These are phyloP conservation scores for Oidiodendron maius DNA, from an alignment of 495 filamentous ascomycete genomes.

Conservation along the genomic window DNA sequence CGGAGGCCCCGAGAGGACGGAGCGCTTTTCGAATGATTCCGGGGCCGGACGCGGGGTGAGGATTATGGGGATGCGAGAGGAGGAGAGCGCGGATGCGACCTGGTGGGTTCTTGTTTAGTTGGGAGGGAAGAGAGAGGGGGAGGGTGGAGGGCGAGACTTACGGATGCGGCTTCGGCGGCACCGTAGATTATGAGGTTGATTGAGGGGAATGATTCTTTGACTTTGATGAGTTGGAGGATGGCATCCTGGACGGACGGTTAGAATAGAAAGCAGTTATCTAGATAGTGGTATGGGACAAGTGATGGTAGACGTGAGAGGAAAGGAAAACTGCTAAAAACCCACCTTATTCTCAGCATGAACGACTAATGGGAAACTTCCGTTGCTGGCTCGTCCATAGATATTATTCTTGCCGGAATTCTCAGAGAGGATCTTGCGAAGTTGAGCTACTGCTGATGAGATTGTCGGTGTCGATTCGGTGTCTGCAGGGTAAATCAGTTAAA, in stretches of 20 bases:
- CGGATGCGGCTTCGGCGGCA: conserved; percentile 27
- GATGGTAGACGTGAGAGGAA: too few species aligned
- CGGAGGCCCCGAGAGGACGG: conserved; percentile 29
- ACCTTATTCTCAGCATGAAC: conserved; percentile 29
- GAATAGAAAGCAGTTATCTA: background rate
- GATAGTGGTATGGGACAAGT: too few species aligned
- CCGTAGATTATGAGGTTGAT: conserved; percentile 29
- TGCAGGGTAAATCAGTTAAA: background rate
- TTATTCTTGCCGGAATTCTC: conserved; percentile 25
- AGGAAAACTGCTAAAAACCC: background rate
- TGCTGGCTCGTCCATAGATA: conserved; percentile 25
- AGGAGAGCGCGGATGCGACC: conserved; percentile 34
- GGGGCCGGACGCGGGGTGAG: conserved; percentile 28
- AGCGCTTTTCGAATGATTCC: conserved; percentile 25
- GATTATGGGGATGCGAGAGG: conserved; percentile 34
- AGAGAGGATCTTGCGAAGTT: conserved; percentile 24
- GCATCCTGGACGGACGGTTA: conserved; percentile 23
- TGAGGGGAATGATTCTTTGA: conserved; percentile 24
- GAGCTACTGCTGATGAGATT: conserved; percentile 23
- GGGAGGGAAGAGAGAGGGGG: background rate
- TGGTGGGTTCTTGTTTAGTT: conserved; percentile 17
- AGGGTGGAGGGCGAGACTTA: conserved; percentile 8
- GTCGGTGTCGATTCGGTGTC: conserved; percentile 18
- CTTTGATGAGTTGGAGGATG: conserved; percentile 27
- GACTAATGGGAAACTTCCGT: conserved; percentile 27